phyloP scores from a whole-genome alignment of 129 eudicot species.

The Artemisia annua region DNA sequence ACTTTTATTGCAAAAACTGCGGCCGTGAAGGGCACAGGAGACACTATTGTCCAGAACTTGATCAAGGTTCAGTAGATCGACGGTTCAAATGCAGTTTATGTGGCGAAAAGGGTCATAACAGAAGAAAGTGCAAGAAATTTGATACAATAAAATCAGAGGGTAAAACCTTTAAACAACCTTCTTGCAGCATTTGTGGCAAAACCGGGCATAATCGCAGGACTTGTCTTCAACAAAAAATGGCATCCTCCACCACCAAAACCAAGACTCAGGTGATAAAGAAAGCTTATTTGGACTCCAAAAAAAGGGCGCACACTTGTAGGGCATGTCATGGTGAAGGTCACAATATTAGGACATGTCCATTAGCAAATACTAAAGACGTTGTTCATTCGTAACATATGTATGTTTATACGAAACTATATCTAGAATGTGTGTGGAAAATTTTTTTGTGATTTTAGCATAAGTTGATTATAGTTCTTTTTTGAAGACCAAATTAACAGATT shows the following conservation, averaged over 20 bases:
- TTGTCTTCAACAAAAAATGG: constrained; percentile 37
- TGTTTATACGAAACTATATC: too few relatives aligned
- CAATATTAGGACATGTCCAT: constrained; percentile 47
- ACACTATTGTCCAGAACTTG: constrained; percentile 75
- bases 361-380: background rate
- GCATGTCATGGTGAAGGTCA: constrained; percentile 49
- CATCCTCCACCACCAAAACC: background rate
- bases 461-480: too few relatives aligned
- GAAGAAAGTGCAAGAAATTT: constrained; percentile 64
- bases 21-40: constrained; percentile 85
- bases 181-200: constrained; percentile 62
- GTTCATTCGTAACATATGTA: background rate
- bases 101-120: constrained; percentile 79
- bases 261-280: background rate
- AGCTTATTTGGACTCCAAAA: constrained; percentile 3
- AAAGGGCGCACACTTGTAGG: constrained; percentile 40
- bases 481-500: too few relatives aligned
- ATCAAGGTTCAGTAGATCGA: constrained; percentile 36
- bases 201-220: constrained; percentile 78
- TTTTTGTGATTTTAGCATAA: too few relatives aligned
- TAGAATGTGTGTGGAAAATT: too few relatives aligned
- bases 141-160: constrained; percentile 19
- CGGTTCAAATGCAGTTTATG: constrained; percentile 65
- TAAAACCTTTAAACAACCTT: constrained; percentile 34
- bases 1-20: constrained; percentile 70